Evolutionary conservation across 2,329 filamentous ascomycete species (phyloP), one percentile per base, ranked within the genome.

Genomic region (Drechslera avenae): DNA sequence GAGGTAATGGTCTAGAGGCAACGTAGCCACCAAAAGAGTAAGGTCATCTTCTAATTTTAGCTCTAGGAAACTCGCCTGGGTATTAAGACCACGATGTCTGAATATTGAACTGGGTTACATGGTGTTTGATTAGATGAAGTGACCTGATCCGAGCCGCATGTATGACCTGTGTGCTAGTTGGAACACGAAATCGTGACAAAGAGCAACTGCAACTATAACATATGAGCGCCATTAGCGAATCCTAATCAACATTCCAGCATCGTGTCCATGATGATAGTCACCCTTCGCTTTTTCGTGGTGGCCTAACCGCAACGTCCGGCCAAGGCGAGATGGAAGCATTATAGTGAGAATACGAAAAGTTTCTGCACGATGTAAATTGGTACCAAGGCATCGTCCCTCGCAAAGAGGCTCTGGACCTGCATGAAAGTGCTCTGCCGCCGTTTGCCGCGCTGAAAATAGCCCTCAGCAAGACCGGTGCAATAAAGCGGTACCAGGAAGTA

Each of bases 301-400:
- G 43, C 40, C 48, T 50, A 37, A 39, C 39, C 34, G 40, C 35
- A 42, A 26, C 26, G 14, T 46, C 47, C 50, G 54, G 52, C 55
- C 47, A 45, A 45, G 39, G 41, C 31, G 51, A 42, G 52, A 53
- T 41, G 37, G 46, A 56, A 59, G 39, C 46, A 50, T 57, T 61
- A 65, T 36, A 67, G 65, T 67, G 52, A 30, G 39, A 58, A 69
- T 68, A 70, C 67, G 67, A 67, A 66, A 68, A 66, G 66, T 62
- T 70, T 67, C 59, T 54, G 50, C 59, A 28, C 28, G 35, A 64
- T 34, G 48, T 64, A 65, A 54, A 68, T 68, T 68, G 53, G 47
- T 42, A 28, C 9, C 26, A 28, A 28, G 26, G 1, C 9, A 28
- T 28, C 13, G 34, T 48, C 45, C 52, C 50, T 50, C 54, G 39